Evolutionary conservation across 257 asterid species (phyloP).

Genomic region (Paulownia fortunei): DNA sequence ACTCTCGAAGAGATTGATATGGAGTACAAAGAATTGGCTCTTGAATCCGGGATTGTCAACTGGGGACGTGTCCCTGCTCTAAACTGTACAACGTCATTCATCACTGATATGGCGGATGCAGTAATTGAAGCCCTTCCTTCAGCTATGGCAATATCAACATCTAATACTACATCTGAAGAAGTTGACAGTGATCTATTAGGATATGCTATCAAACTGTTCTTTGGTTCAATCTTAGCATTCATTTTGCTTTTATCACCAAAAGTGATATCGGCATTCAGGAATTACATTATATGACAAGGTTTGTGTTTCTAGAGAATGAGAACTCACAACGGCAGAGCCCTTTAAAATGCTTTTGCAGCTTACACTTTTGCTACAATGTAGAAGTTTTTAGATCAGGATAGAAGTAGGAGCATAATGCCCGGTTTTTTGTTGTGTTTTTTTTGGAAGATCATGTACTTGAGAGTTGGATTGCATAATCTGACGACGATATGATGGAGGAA

Average conservation of each 20-base stretch:
- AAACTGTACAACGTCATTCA: conserved; percentile 85
- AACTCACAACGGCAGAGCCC: not conserved
- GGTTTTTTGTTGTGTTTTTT: too few species aligned
- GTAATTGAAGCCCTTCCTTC: conserved; percentile 92
- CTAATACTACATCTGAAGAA: conserved; percentile 43
- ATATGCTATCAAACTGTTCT: conserved; percentile 54
- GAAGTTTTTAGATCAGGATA: not conserved
- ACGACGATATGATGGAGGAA: too few species aligned
- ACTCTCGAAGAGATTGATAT: conserved; percentile 97
- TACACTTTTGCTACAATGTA: not conserved
- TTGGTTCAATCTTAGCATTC: conserved; percentile 84
- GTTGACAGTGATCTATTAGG: conserved; percentile 48
- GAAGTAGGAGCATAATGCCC: not conserved
- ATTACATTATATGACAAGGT: conserved; percentile 31
- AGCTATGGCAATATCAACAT: conserved; percentile 62
- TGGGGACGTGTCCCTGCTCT: conserved; percentile 99
- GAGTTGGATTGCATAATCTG: not conserved
- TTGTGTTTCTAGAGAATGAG: not conserved
- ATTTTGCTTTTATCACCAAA: conserved; percentile 70
- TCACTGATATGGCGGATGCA: conserved; percentile 87
- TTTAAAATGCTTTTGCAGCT: conserved; percentile 11
- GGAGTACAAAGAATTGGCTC: conserved; percentile 91
- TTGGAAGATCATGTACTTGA: not conserved
- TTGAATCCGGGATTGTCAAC: conserved; percentile 79
- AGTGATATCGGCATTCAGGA: conserved; percentile 53